Base-by-base conservation (phyloP, 352 stramenopile genomes). In the Phytophthora niederhauseri region DNA sequence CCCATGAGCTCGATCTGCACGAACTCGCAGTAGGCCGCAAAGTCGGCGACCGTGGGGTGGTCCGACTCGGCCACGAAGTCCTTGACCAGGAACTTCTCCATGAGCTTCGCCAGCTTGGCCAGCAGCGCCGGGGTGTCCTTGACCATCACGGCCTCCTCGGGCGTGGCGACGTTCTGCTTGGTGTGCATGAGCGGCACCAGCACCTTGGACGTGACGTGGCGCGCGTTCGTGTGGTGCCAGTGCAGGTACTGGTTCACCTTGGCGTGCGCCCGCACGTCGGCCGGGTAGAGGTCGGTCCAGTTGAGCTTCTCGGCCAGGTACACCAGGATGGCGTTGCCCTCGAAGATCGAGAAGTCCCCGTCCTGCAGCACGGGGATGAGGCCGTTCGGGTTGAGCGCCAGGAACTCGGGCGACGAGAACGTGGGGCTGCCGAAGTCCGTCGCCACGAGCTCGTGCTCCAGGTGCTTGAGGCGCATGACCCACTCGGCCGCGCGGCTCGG, bases 181-280 rank as follows among this genome's bases (percentile, higher is more conserved):
- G 59, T 57, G 31, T 62, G 64, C 55, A 86, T 62, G 50, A 73
- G 65, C 58, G 80, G 80, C 26, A 64, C 73, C 22, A 89, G 52
- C n/a, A 89, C 63, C 20, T 82, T 69, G 38, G 59, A 45, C 41
- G 81, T 86, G 49, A 71, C 73, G 28, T 72, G 38, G n/a, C 81
- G 81, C 43, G 59, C 61, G 58, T 78, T 83, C 20, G 72, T 82
- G 73, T 90, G 81, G 66, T 90, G 81, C 81, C 81, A 90, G 67
- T 85, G 75, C 22, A 89, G 66, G 64, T 87, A 83, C 70, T 89
- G 66, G 75, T 89, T 79, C 53, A 90, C 68, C 62, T 90, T 90
- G 46, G 81, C 78, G 45, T 80, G 81, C 46, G 72, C 68, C 20
- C 76, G 61, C 14, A 76, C 31, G 31, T 87, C 77, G 14, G 52